Evolutionary conservation across 345 rosid genomes (phyloP).

Genomic region (Toxicodendron radicans): DNA sequence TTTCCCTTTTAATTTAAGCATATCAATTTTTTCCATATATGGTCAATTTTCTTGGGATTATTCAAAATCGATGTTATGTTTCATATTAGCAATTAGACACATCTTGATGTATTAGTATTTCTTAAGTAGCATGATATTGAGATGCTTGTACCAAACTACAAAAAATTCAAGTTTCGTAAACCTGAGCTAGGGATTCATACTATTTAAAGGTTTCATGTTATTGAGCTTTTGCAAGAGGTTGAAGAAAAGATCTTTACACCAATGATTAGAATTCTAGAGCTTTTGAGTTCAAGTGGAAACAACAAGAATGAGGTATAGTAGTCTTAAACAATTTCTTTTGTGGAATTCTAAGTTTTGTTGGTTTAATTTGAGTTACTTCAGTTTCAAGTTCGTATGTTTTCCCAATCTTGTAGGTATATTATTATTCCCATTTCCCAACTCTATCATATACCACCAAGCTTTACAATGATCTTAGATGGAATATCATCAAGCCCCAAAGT

Average conservation of each 20-base stretch:
- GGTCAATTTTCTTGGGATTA: not conserved
- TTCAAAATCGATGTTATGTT: not conserved
- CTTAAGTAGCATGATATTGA: not conserved
- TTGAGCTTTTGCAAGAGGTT: no score
- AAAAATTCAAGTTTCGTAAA: not conserved
- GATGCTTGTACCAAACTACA: not conserved
- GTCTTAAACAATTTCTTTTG: no score
- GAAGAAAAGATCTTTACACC: no score
- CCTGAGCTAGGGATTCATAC: not conserved
- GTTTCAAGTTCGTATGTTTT: not conserved
- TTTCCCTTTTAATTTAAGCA: constrained; percentile 13
- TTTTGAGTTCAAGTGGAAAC: no score
- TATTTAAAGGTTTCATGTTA: no score
- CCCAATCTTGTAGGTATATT: constrained; percentile 62
- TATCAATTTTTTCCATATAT: not conserved
- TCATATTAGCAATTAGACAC: not conserved
- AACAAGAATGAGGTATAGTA: no score
- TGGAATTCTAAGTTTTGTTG: no score
- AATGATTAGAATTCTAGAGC: no score
- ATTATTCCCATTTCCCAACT: constrained; percentile 85
- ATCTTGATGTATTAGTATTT: not conserved
- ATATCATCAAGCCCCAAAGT: constrained; percentile 91
- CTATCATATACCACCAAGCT: constrained; percentile 85
- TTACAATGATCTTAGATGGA: constrained; percentile 95
- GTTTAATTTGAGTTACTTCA: not conserved